Base-by-base conservation (phyloP, 306 rosid genomes). In the Cucurbita ficifolia region DNA sequence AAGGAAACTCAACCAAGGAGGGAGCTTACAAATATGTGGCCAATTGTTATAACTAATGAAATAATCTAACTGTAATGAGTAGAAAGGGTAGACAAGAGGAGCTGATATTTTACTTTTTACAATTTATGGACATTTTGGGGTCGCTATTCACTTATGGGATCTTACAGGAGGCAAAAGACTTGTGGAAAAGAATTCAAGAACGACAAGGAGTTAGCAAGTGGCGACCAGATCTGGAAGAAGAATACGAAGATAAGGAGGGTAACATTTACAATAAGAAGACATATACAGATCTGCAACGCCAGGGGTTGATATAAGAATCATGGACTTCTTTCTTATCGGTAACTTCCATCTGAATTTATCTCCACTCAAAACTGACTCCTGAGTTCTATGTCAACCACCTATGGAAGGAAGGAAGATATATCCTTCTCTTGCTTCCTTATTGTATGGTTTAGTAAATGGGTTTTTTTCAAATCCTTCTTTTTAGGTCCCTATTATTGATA, bases 181-280 rank as follows among this genome's bases (percentile, higher is more conserved):
- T 94, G 33, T 94, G 98, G 98, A 94, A 89, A 83, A 89, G 78
- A 84, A 94, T 94, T 80, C 97, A 94, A 77, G 92, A 83, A 70
- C 84, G 90, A 49, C 96, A 90, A 82, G 98, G 98, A 52, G 84
- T 86, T 70, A 94, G 85, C 82, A 94, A 94, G 77, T 94, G 98
- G 98, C 97, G 98, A 54, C 98, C 98, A 1, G 98, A 94, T 65
- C 88, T 94, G 21, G 98, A 94, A 82, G 98, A 94, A 82, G 98
- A 94, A 78, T 94, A 94, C n/a, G 98, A 94, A 84, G 98, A 94
- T 80, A 90, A 76, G 79, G 98, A 94, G 86, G 98, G 97, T 68
- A 94, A 94, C 82, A 94, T 94, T 79, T 94, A 94, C 84, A 94
- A 94, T 24, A 94, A 90, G 90, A 94, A 90, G 87, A 94, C 98